Conservation (phyloP, 208 protist species). For the Acanthamoeba culbertsoni region DNA sequence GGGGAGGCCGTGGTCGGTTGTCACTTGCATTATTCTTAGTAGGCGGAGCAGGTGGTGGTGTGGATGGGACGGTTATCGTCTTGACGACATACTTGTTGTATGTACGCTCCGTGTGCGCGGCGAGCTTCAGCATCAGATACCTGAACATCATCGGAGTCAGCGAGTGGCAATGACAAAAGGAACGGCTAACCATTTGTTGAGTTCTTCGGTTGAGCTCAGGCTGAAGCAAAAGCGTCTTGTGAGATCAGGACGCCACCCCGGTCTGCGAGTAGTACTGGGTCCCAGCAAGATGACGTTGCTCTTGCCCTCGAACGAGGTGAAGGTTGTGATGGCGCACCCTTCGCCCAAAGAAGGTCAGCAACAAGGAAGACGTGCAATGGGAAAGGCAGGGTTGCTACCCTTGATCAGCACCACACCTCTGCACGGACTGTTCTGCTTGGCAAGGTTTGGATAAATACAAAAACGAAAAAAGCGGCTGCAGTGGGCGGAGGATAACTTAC, state of each 20-base stretch:
- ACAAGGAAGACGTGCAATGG: too few relatives aligned
- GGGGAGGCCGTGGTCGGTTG: neutral
- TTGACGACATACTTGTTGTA: conserved; percentile 41
- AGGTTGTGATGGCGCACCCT: neutral
- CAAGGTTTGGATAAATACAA: too few relatives aligned
- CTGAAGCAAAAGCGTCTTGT: neutral
- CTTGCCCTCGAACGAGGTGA: neutral
- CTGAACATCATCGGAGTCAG: neutral
- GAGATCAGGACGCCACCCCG: neutral
- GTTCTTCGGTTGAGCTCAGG: neutral
- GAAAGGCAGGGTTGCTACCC: neutral
- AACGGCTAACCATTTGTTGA: neutral
- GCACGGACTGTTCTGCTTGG: neutral
- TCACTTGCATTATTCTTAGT: neutral
- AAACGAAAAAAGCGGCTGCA: neutral
- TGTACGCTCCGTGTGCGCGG: neutral
- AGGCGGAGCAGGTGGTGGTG: neutral
- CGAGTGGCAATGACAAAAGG: neutral
- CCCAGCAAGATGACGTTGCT: neutral
- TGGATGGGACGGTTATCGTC: neutral
- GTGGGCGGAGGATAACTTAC: neutral
- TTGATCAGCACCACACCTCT: neutral
- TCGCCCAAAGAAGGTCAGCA: neutral
- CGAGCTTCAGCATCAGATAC: conserved; percentile 25
- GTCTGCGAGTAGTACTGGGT: neutral